Percentiles rank a stretch among this genome's conserved stretches.
Conservation (phyloP, 495 filamentous ascomycete genomes). For the Ascobolus immersus region DNA sequence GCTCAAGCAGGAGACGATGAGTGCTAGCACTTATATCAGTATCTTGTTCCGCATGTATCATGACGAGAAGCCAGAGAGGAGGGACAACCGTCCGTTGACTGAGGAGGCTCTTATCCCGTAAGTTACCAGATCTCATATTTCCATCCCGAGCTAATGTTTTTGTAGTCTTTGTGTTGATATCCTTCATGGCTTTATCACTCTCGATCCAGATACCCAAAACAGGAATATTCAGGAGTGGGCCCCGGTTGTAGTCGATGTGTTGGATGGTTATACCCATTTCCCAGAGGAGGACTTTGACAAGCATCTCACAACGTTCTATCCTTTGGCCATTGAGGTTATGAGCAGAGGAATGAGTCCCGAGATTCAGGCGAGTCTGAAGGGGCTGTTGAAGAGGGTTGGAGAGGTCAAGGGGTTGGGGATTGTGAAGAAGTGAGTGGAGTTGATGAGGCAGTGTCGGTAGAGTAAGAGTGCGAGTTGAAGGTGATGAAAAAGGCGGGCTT, state of each 20-base stretch:
- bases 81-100: slow-evolving; percentile 48
- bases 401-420: slow-evolving; percentile 53
- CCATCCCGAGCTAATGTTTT: slow-evolving; percentile 4
- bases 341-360: slow-evolving; percentile 55
- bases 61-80: slow-evolving; percentile 59
- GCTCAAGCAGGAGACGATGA: slow-evolving; percentile 89
- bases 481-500: too few relatives aligned
- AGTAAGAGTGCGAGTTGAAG: too few relatives aligned
- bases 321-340: slow-evolving; percentile 59
- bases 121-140: slow-evolving; percentile 13
- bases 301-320: slow-evolving; percentile 62
- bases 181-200: slow-evolving; percentile 48
- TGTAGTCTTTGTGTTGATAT: slow-evolving; percentile 66
- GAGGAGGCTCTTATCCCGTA: slow-evolving; percentile 77
- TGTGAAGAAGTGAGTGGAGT: too few relatives aligned
- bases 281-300: slow-evolving; percentile 56
- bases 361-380: slow-evolving; percentile 48
- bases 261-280: slow-evolving; percentile 81
- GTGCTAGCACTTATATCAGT: slow-evolving; percentile 73
- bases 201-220: slow-evolving; percentile 87
- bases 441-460: too few relatives aligned
- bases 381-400: slow-evolving; percentile 50
- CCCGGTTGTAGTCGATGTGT: slow-evolving; percentile 89
- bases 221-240: slow-evolving; percentile 91
- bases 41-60: slow-evolving; percentile 94